Conservation (phyloP, 768 basidiomycete genomes). For the Leccinellum albellum region DNA sequence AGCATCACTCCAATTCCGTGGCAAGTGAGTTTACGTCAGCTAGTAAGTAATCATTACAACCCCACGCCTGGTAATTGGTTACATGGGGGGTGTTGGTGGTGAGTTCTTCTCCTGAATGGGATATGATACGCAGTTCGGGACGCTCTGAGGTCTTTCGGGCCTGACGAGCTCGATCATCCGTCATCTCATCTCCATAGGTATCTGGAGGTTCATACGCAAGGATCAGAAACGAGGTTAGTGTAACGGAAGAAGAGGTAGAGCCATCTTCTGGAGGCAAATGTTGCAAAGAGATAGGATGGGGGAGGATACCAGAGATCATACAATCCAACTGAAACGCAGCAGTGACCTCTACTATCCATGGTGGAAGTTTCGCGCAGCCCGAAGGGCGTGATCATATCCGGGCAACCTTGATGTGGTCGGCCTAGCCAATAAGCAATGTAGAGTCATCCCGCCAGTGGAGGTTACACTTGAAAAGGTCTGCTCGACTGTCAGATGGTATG, state of each 20-base stretch:
- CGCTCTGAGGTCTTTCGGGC: slow-evolving; percentile 81
- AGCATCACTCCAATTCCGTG: slow-evolving; percentile 45
- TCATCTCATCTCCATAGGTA: slow-evolving; percentile 60
- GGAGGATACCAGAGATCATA: slow-evolving; percentile 89
- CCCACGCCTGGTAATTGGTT: slow-evolving; percentile 74
- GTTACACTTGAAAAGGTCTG: slow-evolving; percentile 92
- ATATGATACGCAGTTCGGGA: slow-evolving; percentile 93
- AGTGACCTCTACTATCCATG: slow-evolving; percentile 80
- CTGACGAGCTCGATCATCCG: slow-evolving; percentile 67
- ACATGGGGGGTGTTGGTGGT: slow-evolving; percentile 81
- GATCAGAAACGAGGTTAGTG: slow-evolving; percentile 75
- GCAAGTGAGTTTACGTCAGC: slow-evolving; percentile 41
- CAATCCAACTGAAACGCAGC: slow-evolving; percentile 91
- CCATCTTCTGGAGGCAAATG: slow-evolving; percentile 15
- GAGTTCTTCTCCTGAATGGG: slow-evolving; percentile 83
- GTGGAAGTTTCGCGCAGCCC: slow-evolving; percentile 46
- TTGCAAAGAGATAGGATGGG: slow-evolving; percentile 52
- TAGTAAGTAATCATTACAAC: slow-evolving; percentile 88
- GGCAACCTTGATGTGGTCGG: slow-evolving; percentile 88
- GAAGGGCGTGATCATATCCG: slow-evolving; percentile 65
- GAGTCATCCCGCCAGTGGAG: slow-evolving; percentile 91
- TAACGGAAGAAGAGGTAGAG: slow-evolving; percentile 20
- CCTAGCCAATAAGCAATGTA: slow-evolving; percentile 91
- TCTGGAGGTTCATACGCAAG: slow-evolving; percentile 85
- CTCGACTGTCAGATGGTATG: slow-evolving; percentile 76